Conservation (phyloP, 352 stramenopile genomes). For the Pythium grandisporangium region DNA sequence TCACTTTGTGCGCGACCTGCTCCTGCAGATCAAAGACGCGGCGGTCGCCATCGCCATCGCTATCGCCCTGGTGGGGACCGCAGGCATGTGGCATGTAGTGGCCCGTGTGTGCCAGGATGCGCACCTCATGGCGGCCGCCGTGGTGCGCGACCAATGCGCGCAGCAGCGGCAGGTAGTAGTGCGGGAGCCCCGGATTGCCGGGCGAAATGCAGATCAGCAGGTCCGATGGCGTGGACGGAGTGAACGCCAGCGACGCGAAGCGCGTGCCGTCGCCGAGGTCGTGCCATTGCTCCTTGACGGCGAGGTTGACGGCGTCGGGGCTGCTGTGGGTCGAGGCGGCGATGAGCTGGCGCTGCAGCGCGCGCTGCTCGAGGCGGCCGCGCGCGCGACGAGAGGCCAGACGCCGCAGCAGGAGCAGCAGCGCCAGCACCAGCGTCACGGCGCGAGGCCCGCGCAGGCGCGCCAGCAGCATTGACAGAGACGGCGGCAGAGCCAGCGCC, state of each 20-base stretch:
- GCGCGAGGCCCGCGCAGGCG: too few species aligned
- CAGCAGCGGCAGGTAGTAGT: constrained; percentile 65
- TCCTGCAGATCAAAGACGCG: constrained; percentile 40
- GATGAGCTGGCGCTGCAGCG: constrained; percentile 24
- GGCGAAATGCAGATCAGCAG: constrained; percentile 52
- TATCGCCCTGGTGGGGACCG: too few species aligned
- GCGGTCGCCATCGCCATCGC: constrained; percentile 51
- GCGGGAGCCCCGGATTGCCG: constrained; percentile 52
- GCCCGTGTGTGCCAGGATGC: constrained; percentile 42
- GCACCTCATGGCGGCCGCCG: constrained; percentile 34
- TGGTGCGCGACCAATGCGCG: constrained; percentile 27
- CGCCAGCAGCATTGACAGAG: too few species aligned
- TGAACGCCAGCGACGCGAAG: constrained; percentile 39
- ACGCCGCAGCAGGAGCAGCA: constrained; percentile 28
- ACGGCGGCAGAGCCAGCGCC: too few species aligned
- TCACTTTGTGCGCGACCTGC: constrained; percentile 45
- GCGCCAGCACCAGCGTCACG: too few species aligned
- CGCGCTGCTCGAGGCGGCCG: constrained; percentile 28
- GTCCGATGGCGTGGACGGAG: constrained; percentile 18
- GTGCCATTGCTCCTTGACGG: constrained; percentile 34
- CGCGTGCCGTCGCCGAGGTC: constrained; percentile 30
- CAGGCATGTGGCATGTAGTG: constrained; percentile 66
- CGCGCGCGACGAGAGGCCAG: constrained; percentile 34
- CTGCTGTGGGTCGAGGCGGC: constrained; percentile 12
- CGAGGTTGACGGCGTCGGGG: constrained; percentile 5